phyloP scores from a whole-genome alignment of 2,329 filamentous ascomycete species.

The Claviceps africana region DNA sequence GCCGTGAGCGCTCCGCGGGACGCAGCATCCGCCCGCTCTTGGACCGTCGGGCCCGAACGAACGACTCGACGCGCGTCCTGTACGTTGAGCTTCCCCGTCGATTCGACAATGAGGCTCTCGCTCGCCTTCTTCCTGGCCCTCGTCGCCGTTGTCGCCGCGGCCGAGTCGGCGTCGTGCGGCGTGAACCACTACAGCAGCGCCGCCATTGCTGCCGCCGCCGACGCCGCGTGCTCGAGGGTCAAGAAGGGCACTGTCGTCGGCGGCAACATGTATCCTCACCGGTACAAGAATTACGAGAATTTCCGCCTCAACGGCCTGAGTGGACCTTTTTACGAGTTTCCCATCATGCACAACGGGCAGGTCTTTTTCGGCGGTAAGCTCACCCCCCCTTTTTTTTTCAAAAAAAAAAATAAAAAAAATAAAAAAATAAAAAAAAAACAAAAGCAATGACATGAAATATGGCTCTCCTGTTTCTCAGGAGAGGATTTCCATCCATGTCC shows the following conservation, averaged over 20 bases:
- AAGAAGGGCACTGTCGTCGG: slow-evolving; percentile 22
- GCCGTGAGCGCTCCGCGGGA: too few relatives aligned
- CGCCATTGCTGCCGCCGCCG: slow-evolving; percentile 33
- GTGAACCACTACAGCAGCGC: slow-evolving; percentile 31
- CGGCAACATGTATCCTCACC: slow-evolving; percentile 36
- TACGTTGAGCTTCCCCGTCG: too few relatives aligned
- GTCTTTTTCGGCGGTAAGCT: slow-evolving; percentile 40
- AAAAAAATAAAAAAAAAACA: too few relatives aligned
- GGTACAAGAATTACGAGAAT: slow-evolving; percentile 48
- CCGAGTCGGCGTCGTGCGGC: slow-evolving; percentile 33
- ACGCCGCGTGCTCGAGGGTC: slow-evolving; percentile 38
- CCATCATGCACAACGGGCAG: slow-evolving; percentile 33
- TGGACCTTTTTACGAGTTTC: slow-evolving; percentile 51
- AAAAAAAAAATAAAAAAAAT: too few relatives aligned
- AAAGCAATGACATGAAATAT: too few relatives aligned
- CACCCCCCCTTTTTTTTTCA: too few relatives aligned
- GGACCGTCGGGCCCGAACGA: too few relatives aligned
- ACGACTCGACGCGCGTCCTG: too few relatives aligned
- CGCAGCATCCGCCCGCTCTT: too few relatives aligned
- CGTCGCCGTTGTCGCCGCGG: slow-evolving; percentile 6
- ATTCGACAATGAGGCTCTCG: slow-evolving; percentile 1
- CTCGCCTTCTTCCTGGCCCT: slow-evolving; percentile 7
- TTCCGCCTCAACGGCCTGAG: slow-evolving; percentile 41
- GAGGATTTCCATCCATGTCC: too few relatives aligned
- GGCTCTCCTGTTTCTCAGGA: too few relatives aligned